A percentile compares a stretch with the other conserved stretches of the same genome.
Evolutionary conservation across 2,329 filamentous ascomycete genomes (phyloP).

Genomic region (Colletotrichum plurivorum): DNA sequence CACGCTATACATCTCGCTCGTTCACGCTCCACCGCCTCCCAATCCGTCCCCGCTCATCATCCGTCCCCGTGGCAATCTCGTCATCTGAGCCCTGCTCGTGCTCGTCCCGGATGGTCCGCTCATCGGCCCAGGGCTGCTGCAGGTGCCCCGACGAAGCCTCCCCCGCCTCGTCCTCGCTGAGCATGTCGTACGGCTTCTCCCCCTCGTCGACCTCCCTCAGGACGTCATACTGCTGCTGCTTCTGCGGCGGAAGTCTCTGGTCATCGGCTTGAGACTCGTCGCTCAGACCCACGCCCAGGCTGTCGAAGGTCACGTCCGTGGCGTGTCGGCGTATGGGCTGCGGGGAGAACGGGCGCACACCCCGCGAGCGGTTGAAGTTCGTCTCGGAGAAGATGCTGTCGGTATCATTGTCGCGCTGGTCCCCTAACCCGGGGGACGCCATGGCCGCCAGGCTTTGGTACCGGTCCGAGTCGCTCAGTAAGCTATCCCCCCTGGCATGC

Average conservation of each 20-base stretch:
- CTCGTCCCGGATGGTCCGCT: background rate
- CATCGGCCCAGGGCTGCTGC: conserved; percentile 10
- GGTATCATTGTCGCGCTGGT: conserved; percentile 36
- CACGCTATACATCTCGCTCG: conserved; percentile 7
- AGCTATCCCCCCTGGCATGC: conserved; percentile 67
- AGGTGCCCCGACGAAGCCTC: background rate
- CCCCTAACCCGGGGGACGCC: conserved; percentile 46
- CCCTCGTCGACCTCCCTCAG: conserved; percentile 29
- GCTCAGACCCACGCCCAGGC: conserved; percentile 46
- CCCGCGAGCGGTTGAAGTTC: conserved; percentile 67
- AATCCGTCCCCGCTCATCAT: conserved; percentile 17
- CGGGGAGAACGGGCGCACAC: conserved; percentile 72
- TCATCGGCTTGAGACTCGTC: conserved; percentile 41
- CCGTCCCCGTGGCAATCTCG: no score
- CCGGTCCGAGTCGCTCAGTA: conserved; percentile 65
- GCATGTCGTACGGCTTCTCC: background rate
- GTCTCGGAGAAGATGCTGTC: conserved; percentile 66
- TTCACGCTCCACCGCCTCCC: conserved; percentile 33
- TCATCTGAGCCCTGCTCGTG: no score
- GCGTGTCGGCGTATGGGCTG: conserved; percentile 62
- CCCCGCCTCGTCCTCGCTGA: conserved; percentile 1
- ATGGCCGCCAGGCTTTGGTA: conserved; percentile 72
- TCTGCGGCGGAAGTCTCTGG: conserved; percentile 26
- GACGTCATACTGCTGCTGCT: conserved; percentile 35
- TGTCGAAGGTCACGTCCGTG: conserved; percentile 58